Evolutionary conservation across 1,139 yeast genomes (phyloP).

Genomic region (Suhomyces anneliseae): DNA sequence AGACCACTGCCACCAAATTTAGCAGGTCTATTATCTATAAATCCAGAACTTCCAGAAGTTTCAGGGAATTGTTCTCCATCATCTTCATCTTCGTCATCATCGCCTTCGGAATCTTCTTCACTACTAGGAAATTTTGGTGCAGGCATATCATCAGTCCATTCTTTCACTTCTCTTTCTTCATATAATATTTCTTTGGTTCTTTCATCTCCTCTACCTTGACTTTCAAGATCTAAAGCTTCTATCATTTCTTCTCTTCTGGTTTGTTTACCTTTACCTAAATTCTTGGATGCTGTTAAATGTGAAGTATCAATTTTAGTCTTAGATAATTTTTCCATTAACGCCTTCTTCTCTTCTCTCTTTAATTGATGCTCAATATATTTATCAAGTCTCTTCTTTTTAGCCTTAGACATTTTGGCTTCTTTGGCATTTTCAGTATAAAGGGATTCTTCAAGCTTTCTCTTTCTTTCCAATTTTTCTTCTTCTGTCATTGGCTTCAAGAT

Average conservation of each 20-base stretch:
- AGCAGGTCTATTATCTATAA: conserved; percentile 72
- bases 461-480: conserved; percentile 62
- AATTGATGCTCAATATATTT: conserved; percentile 85
- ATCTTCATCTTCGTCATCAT: conserved; percentile 19
- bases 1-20: conserved; percentile 58
- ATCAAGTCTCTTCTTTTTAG: conserved; percentile 75
- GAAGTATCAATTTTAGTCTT: conserved; percentile 73
- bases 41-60: conserved; percentile 41
- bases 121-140: conserved; percentile 14
- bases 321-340: conserved; percentile 69
- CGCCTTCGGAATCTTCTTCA: conserved; percentile 14
- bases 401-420: conserved; percentile 65
- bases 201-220: conserved; percentile 71
- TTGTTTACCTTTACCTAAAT: conserved; percentile 73
- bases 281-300: conserved; percentile 66
- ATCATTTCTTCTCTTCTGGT: conserved; percentile 69
- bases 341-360: conserved; percentile 84
- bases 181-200: conserved; percentile 62
- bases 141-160: conserved; percentile 53
- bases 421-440: conserved; percentile 55
- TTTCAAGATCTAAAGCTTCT: conserved; percentile 75
- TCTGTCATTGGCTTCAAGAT: conserved; percentile 51
- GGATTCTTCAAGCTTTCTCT: conserved; percentile 61
- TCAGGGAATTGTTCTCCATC: conserved; percentile 12
- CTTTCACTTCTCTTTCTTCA: conserved; percentile 65